Conservation (phyloP, 805 yeast genomes). For the Jamesozyma piceae region DNA sequence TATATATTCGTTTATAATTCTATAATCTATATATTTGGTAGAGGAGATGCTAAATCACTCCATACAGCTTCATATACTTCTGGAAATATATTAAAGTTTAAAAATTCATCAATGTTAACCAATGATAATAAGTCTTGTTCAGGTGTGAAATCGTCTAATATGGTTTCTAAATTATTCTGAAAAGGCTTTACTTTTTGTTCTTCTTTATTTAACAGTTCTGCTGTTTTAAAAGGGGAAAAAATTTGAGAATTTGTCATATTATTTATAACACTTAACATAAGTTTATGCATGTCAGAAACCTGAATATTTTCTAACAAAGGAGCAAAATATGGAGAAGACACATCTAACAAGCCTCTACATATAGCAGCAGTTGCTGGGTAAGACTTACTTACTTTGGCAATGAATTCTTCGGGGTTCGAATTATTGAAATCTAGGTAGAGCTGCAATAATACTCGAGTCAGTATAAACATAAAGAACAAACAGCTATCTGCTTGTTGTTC, state of each 20-base stretch:
- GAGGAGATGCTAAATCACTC: neutral
- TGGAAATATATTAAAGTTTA: slow-evolving; percentile 4
- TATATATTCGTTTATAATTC: no score
- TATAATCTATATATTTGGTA: no score
- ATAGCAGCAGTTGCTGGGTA: neutral
- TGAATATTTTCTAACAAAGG: neutral
- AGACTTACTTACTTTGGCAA: neutral
- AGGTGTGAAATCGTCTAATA: neutral
- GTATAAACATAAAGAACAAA: neutral
- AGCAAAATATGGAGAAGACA: neutral
- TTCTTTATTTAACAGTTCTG: no score
- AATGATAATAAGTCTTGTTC: neutral
- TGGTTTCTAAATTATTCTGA: neutral
- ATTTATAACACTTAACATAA: neutral
- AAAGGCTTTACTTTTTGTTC: no score
- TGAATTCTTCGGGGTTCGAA: neutral
- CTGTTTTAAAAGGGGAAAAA: slow-evolving; percentile 1
- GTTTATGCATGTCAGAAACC: neutral
- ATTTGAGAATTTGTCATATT: slow-evolving; percentile 1
- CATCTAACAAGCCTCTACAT: neutral
- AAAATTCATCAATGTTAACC: slow-evolving; percentile 3
- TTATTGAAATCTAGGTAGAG: neutral
- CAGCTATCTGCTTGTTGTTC: neutral
- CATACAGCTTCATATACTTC: slow-evolving; percentile 3
- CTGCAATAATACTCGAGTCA: neutral